phyloP scores from a whole-genome alignment of 768 basidiomycete genomes.

The Coprinopsis strossmayeri region DNA sequence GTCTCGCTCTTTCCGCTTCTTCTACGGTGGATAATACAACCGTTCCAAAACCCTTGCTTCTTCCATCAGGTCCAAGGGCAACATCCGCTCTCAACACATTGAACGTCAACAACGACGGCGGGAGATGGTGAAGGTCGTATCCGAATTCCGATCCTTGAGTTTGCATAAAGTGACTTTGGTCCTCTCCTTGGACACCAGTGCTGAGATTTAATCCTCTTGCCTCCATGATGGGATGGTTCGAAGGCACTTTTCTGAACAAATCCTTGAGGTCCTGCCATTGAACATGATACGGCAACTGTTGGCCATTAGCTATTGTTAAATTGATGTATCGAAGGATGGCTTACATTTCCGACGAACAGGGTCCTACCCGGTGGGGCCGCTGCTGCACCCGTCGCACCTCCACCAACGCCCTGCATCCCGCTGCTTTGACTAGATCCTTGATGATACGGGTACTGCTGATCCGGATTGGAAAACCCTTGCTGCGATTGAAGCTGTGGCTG shows the following conservation, averaged over 20 bases:
- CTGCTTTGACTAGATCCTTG: neutral
- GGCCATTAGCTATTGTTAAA: conserved; percentile 12
- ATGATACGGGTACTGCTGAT: neutral
- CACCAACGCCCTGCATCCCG: no score
- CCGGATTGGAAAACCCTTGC: neutral
- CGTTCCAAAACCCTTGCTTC: conserved; percentile 89
- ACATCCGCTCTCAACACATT: conserved; percentile 89
- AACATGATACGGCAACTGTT: conserved; percentile 88
- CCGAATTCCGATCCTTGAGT: no score
- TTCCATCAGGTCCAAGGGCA: conserved; percentile 79
- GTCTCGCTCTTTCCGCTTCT: conserved; percentile 80
- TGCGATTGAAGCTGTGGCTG: no score
- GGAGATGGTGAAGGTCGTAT: no score
- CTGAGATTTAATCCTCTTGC: neutral
- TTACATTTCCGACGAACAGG: conserved; percentile 86
- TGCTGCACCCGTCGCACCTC: neutral
- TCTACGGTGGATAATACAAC: conserved; percentile 79
- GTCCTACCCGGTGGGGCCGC: conserved; percentile 32
- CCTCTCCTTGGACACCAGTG: no score
- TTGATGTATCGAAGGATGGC: conserved; percentile 17
- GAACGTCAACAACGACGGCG: conserved; percentile 35
- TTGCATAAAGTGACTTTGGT: no score
- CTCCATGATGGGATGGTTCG: neutral
- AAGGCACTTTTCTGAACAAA: conserved; percentile 70
- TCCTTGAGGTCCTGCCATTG: conserved; percentile 99